Base-by-base conservation (phyloP, 2,329 filamentous ascomycete species). In the Lasiodiplodia sp. region DNA sequence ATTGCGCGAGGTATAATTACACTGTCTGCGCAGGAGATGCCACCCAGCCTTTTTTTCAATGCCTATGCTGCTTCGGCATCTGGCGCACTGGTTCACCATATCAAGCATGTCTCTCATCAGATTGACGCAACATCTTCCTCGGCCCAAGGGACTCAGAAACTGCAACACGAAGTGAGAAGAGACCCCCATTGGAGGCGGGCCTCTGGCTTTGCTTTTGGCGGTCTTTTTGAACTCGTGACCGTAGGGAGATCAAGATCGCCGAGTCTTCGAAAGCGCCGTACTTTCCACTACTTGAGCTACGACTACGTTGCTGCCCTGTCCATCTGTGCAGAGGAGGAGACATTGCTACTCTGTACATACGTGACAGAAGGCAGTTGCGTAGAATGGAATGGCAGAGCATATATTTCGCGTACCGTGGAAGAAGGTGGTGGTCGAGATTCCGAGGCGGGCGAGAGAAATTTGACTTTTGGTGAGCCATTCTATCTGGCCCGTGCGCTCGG, bases 191-290 rank as follows among this genome's bases (percentile, higher is more conserved):
- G 31, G 52, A 57, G 91, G 91, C 90, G 92, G 91, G 90, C 91
- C 86, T 86, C 89, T 90, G 83, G 76, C 87, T 83, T 91, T 86
- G 78, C 78, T 95, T 84, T 95, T 88, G 92, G 92, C 92, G 87
- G 83, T 82, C 91, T 88, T 89, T 89, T 94, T 95, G 92, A 95
- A 92, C 93, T 86, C 92, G 85, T 87, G 90, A 91, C 88, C 90
- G 93, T 87, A 80, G 87, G 75, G 80, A 85, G 79, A 84, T 84
- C 83, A 52, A 80, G 82, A 84, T 86, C 90, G 86, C 85, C 83
- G 92, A 93, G 94, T 92, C 92, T 96, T 96, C 92, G 92, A 96
- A 92, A 92, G 92, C 90, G 92, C 92, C 92, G 28, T 51, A 6
- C n/a, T 23, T 56, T 2, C 11, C 25, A n/a, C 11, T 31, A 6